Evolutionary conservation across 345 rosid species (phyloP), one percentile per base, ranked within the genome.

Genomic region (Nephelium lappaceum): DNA sequence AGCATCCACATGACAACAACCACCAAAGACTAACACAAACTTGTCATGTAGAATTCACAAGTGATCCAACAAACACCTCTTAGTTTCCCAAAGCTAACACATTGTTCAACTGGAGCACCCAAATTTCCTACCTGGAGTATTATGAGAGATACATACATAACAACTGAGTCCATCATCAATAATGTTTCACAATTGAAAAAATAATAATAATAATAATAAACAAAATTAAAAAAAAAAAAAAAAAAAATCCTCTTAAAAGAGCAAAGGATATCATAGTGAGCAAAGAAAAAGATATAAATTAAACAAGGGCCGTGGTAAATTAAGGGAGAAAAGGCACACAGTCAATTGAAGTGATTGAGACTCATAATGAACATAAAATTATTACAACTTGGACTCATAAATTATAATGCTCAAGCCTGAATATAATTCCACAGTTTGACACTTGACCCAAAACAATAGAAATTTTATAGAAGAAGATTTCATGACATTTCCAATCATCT

Each of bases 401-500:
- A 57, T 0, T 8, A 66, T 7, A 16, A 42, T 11, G 27, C 39
- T 21, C 51, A 65, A 36, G 10, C 51, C 39, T 1, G 64, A 31
- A 67, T 60, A 24, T 5, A 14, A 62, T 12, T 4, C 24, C 24
- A 42, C 23, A 21, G 42, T 10, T 38, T 8, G 43, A 42, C 15
- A 38, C 67, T 60, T 1, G 12, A 63, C 42, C 21, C 41, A 39
- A 19, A 61, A 36, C 31, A 0, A 45, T 42, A 5, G 49, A 19
- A n/a, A 24, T 39, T 25, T 36, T 19, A 12, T 21, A 72, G 75
- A 10, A 19, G 25, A n/a, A n/a, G n/a, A 66, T 74, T 87, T 91
- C 99, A 96, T 96, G 80, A 96, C 98, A 83, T 96, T 96, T 71
- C 98, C 99, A 82, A 96, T 96, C 98, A 94, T 92, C 83, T 96